A percentile compares a stretch with the other conserved stretches of the same genome.
Conservation (phyloP, 768 basidiomycete species). For the Pleurotus citrinopileatus region DNA sequence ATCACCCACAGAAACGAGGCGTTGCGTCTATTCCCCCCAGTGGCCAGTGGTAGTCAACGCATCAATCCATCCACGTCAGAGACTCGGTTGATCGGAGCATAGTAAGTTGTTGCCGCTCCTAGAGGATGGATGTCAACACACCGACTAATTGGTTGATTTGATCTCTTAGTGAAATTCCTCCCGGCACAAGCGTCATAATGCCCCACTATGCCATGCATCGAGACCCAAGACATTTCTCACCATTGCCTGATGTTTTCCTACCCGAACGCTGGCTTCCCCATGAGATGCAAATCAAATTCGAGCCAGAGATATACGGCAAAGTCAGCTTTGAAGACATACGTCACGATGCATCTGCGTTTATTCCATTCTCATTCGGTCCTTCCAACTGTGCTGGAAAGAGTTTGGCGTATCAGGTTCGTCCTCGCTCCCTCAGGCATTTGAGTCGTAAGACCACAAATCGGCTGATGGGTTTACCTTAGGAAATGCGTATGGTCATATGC, state of each 20-base stretch:
- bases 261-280: constrained; percentile 40
- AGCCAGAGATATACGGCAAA: constrained; percentile 27
- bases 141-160: not conserved
- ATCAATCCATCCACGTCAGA: constrained; percentile 11
- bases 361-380: constrained; percentile 44
- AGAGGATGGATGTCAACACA: not conserved
- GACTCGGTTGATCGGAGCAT: constrained; percentile 34
- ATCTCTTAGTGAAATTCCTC: constrained; percentile 35
- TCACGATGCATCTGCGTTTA: constrained; percentile 35
- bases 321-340: constrained; percentile 18
- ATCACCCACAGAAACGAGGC: constrained; percentile 40
- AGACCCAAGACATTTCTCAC: constrained; percentile 43
- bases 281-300: constrained; percentile 20
- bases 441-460: too few species aligned
- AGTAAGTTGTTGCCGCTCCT: constrained; percentile 25
- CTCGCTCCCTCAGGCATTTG: too few species aligned
- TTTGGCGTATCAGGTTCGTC: constrained; percentile 30
- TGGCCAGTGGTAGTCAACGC: constrained; percentile 32
- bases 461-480: constrained; percentile 18
- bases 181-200: constrained; percentile 36
- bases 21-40: constrained; percentile 41
- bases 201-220: constrained; percentile 41
- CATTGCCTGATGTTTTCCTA: constrained; percentile 31
- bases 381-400: constrained; percentile 42
- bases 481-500: constrained; percentile 37